These are phyloP conservation scores for Parascedosporium putredinis DNA, from an alignment of 2,329 filamentous ascomycete species.

Conservation along the genomic window DNA sequence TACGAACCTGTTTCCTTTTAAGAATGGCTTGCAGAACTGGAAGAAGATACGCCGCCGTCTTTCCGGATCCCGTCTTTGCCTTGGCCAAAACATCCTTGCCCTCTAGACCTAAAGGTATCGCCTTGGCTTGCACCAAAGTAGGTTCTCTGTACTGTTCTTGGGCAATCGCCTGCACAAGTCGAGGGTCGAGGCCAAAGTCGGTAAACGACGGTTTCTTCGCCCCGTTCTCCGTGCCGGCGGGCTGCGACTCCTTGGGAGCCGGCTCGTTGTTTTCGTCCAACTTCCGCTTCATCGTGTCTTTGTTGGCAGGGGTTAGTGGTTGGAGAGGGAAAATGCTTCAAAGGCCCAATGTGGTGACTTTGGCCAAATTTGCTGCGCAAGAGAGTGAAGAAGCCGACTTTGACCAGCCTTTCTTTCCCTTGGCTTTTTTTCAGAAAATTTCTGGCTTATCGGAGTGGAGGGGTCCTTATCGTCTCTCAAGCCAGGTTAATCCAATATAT, in stretches of 20 bases:
- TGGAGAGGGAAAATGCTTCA: neutral
- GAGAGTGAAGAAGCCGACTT: neutral
- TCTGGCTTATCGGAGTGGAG: constrained; percentile 7
- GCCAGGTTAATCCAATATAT: neutral
- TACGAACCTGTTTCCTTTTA: constrained; percentile 57
- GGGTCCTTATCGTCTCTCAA: constrained; percentile 3
- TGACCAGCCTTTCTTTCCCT: too few species aligned
- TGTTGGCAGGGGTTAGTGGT: neutral
- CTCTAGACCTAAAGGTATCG: constrained; percentile 77
- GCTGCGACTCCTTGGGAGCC: constrained; percentile 16
- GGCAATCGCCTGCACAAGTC: constrained; percentile 76
- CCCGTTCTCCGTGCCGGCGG: constrained; percentile 13
- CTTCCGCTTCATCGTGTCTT: constrained; percentile 52
- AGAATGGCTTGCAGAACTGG: constrained; percentile 80
- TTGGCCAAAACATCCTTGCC: constrained; percentile 86
- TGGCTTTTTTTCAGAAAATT: constrained; percentile 4
- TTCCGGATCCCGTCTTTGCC: constrained; percentile 90
- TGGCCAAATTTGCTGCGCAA: too few species aligned
- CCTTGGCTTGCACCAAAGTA: constrained; percentile 78
- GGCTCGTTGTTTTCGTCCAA: constrained; percentile 45
- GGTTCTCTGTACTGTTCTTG: constrained; percentile 76
- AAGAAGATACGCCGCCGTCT: constrained; percentile 91
- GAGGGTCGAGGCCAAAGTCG: constrained; percentile 69
- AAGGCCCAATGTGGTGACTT: too few species aligned
- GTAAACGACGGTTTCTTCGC: constrained; percentile 46